Base-by-base conservation (phyloP, 441 rosid species). In the Codiaeum variegatum region DNA sequence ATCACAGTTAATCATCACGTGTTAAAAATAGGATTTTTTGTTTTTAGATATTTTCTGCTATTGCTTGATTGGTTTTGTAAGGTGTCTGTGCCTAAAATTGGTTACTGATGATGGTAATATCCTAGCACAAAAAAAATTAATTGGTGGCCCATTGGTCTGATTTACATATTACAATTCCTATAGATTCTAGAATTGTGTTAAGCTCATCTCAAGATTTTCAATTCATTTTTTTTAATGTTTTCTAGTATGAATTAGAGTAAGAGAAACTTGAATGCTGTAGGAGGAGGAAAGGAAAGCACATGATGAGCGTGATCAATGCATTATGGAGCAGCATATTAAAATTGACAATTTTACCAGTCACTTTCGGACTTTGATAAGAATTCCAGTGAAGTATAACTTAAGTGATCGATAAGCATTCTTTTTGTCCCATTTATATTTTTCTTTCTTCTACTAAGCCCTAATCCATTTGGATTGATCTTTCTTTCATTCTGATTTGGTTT, bases 281-380 rank as follows among this genome's bases (percentile, higher is more conserved):
- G 90, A 94, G 82, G 94, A 90, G 80, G 94, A 90, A 86, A 89
- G 92, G 80, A 85, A 83, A 81, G 88, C 88, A 29, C 97, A 86
- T 34, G 85, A 80, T 77, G 90, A 89, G 73, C 91, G 85, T 47
- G 93, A 89, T 46, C 83, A 82, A 74, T 67, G 84, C 84, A 81
- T 88, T 78, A 86, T 77, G 75, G 94, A 87, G 84, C 97, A 94
- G 81, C 91, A 83, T 59, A 51, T 85, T 77, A 92, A 85, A 84
- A 85, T 88, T 36, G 89, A 91, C 70, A 85, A 87, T 80, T 84
- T 87, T 67, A 90, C 83, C 67, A 81, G 77, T 77, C 75, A 76
- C 69, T 83, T 64, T 85, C 89, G 19, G 90, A 86, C 56, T 74
- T 76, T 59, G 85, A 83, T 73, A 74, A 82, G 81, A 85, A 71